Evolutionary conservation across 1,139 yeast species (phyloP).

Genomic region (Suhomyces choctaworum): DNA sequence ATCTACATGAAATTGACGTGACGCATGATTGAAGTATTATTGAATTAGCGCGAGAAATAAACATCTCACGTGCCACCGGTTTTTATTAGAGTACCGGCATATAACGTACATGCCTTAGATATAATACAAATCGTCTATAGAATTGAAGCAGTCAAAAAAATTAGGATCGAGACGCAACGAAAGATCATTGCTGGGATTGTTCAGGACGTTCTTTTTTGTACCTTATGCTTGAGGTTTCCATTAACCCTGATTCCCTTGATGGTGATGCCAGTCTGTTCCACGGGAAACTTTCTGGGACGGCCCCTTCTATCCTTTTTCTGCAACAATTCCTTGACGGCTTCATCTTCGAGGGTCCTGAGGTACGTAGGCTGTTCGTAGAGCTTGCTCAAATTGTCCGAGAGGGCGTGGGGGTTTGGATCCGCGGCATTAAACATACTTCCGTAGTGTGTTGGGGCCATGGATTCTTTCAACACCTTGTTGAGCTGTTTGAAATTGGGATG

Average conservation of each 20-base stretch:
- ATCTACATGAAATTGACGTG: no score
- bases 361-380: constrained; percentile 32
- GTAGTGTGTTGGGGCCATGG: constrained; percentile 13
- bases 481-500: constrained; percentile 47
- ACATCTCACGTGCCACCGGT: no score
- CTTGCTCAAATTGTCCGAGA: constrained; percentile 18
- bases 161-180: background rate
- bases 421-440: constrained; percentile 8
- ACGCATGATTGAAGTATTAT: no score
- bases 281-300: constrained; percentile 53
- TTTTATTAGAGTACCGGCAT: no score
- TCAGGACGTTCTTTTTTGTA: constrained; percentile 11
- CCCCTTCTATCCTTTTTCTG: constrained; percentile 49
- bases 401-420: constrained; percentile 3
- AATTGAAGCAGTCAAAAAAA: background rate
- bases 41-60: no score
- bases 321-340: constrained; percentile 40
- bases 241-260: constrained; percentile 48
- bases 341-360: constrained; percentile 35
- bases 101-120: background rate
- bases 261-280: constrained; percentile 50
- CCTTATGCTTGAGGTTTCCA: constrained; percentile 33
- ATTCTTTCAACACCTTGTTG: constrained; percentile 36
- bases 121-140: constrained; percentile 1
- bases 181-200: background rate